A percentile compares a stretch with the other conserved stretches of the same genome.
phyloP scores from a whole-genome alignment of 495 filamentous ascomycete species.

The Trichoderma gamsii region DNA sequence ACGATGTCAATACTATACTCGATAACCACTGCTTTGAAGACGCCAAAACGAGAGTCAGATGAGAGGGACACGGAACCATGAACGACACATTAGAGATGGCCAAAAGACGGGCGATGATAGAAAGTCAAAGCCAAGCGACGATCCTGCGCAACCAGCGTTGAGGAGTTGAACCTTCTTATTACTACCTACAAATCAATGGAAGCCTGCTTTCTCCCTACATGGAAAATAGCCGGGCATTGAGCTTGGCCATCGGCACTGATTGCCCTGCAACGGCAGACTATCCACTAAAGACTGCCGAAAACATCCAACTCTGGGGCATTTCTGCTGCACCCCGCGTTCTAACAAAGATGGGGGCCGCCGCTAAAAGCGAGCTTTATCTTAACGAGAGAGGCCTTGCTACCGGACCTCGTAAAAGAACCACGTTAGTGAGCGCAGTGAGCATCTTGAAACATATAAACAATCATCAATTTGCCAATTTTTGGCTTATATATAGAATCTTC shows the following conservation, averaged over 20 bases:
- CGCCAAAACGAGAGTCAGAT: neutral
- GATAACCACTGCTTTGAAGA: too few species aligned
- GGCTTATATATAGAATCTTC: too few species aligned
- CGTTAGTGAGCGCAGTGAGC: too few species aligned
- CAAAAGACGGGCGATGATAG: neutral
- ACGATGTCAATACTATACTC: neutral
- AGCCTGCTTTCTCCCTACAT: neutral
- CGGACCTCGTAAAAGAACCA: too few species aligned
- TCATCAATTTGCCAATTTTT: too few species aligned
- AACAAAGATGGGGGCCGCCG: neutral
- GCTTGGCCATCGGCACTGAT: neutral
- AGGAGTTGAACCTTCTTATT: neutral
- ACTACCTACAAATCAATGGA: too few species aligned
- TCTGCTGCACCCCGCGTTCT: slow-evolving; percentile 3
- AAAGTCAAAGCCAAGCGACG: neutral
- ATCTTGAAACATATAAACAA: too few species aligned
- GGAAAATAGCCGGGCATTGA: neutral
- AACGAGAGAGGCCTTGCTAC: too few species aligned
- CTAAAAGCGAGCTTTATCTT: neutral
- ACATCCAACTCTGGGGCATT: neutral
- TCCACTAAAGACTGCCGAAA: neutral
- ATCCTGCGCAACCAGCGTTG: neutral
- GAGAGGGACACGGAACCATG: neutral
- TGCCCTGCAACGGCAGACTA: neutral
- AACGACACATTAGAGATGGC: neutral